A percentile compares a stretch with the other conserved stretches of the same genome.
Evolutionary conservation across 495 filamentous ascomycete species (phyloP).

Genomic region (Aeminium ludgeri): DNA sequence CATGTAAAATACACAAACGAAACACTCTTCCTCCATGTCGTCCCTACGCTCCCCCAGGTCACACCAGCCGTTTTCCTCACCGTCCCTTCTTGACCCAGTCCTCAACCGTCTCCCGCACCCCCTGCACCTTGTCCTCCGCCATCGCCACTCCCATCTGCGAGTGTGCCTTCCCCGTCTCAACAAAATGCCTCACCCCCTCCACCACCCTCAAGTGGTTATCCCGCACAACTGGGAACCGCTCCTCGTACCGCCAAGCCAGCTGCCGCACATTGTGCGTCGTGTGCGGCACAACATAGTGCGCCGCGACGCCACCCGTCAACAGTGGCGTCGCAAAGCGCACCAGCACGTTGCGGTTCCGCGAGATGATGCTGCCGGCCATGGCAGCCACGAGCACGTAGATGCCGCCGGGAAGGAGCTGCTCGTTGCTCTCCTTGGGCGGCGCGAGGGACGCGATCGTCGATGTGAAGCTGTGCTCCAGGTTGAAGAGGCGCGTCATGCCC

Average conservation of each 20-base stretch:
- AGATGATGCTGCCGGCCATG: constrained; percentile 81
- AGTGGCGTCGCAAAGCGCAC: constrained; percentile 49
- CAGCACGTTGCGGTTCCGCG: constrained; percentile 67
- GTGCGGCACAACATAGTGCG: constrained; percentile 24
- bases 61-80: too few relatives aligned
- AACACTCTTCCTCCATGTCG: too few relatives aligned
- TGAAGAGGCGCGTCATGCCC: constrained; percentile 54
- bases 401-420: constrained; percentile 67
- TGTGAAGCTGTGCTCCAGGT: constrained; percentile 70
- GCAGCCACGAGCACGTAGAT: constrained; percentile 81
- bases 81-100: constrained; percentile 80
- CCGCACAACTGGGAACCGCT: constrained; percentile 60
- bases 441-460: constrained; percentile 72
- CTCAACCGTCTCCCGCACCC: constrained; percentile 58
- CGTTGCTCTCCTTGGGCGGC: constrained; percentile 61
- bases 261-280: constrained; percentile 63
- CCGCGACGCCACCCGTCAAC: constrained; percentile 24
- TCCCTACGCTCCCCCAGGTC: too few relatives aligned
- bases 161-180: constrained; percentile 53
- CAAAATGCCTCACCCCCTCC: constrained; percentile 49
- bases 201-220: constrained; percentile 55
- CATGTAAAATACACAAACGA: too few relatives aligned
- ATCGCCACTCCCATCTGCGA: constrained; percentile 48
- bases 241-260: constrained; percentile 76
- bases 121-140: constrained; percentile 61